Evolutionary conservation across 2,329 filamentous ascomycete genomes (phyloP), one percentile per base, ranked within the genome.

Genomic region (Verticillium dahliae): DNA sequence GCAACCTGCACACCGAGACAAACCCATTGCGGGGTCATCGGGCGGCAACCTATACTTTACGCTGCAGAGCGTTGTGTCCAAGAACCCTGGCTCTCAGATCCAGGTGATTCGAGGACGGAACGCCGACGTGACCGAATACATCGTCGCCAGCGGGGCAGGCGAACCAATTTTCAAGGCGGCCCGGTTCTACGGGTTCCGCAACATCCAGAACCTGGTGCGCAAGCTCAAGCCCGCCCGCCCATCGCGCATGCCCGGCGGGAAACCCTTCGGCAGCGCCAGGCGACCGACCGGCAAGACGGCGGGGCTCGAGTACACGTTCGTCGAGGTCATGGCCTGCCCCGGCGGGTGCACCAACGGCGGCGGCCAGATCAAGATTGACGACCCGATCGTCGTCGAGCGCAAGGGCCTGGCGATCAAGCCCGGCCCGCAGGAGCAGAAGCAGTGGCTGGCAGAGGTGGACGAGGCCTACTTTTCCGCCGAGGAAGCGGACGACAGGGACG

Each of bases 271-370:
- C 1, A 82, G 80, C 60, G 83, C 78, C 54, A 82, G 83, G 62
- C 83, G 80, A 64, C 80, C 79, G 6, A 78, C 74, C 15, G 84
- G 77, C 6, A 84, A 83, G 67, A 69, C 78, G 18, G 72, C 74
- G 18, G 74, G 77, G 5, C 75, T 84, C 6, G 91, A 97, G 39
- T 93, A 93, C 73, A 84, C 90, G n/a, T 98, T 96, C 75, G 90
- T 98, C 34, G 95, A 99, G 76, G 95, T 99, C 62, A 99, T 99
- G 95, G 95, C 95, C 14, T 99, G 95, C 74, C 95, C 95, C 0
- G 95, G 95, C n/a, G 95, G 95, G 3, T 99, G 95, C 77, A 99
- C 95, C 60, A 99, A 99, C 69, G 95, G 95, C 1, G 95, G 95
- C 41, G 95, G 95, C 1, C 95, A 99, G 78, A 88, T 99, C 72